phyloP scores from a whole-genome alignment of 352 stramenopile genomes.

The Pythium vanterpoolii region DNA sequence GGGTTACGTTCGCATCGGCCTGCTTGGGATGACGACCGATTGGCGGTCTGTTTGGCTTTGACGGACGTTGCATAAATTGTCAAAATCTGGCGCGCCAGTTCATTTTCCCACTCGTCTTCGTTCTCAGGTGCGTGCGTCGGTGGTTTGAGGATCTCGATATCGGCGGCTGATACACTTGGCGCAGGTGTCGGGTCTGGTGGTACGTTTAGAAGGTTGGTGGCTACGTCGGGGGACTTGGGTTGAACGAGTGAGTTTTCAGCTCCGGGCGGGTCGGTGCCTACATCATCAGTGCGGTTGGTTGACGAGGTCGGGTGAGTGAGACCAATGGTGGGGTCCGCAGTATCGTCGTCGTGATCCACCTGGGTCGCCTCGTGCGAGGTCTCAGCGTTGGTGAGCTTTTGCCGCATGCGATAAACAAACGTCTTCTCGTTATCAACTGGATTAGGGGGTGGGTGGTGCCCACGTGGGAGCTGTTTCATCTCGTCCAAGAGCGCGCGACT shows the following conservation, averaged over 20 bases:
- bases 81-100: slow-evolving; percentile 87
- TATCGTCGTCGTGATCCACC: not conserved
- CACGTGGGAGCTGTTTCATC: slow-evolving; percentile 4
- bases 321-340: not conserved
- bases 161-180: not conserved
- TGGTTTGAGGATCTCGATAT: slow-evolving; percentile 56
- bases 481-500: slow-evolving; percentile 44
- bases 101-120: slow-evolving; percentile 88
- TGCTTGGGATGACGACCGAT: not conserved
- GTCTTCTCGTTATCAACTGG: not conserved
- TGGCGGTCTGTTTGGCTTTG: slow-evolving; percentile 41
- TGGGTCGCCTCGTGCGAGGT: not conserved
- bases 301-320: not conserved
- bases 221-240: not conserved
- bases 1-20: not conserved
- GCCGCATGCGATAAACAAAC: slow-evolving; percentile 18
- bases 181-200: not conserved
- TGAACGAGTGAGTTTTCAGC: not conserved
- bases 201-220: not conserved
- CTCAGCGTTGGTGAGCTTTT: slow-evolving; percentile 7
- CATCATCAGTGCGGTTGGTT: not conserved
- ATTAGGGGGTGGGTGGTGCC: not conserved
- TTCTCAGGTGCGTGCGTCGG: slow-evolving; percentile 48
- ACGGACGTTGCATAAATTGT: slow-evolving; percentile 83
- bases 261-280: not conserved